phyloP scores from a whole-genome alignment of 2,329 filamentous ascomycete genomes.

The Sclerotinia minor region DNA sequence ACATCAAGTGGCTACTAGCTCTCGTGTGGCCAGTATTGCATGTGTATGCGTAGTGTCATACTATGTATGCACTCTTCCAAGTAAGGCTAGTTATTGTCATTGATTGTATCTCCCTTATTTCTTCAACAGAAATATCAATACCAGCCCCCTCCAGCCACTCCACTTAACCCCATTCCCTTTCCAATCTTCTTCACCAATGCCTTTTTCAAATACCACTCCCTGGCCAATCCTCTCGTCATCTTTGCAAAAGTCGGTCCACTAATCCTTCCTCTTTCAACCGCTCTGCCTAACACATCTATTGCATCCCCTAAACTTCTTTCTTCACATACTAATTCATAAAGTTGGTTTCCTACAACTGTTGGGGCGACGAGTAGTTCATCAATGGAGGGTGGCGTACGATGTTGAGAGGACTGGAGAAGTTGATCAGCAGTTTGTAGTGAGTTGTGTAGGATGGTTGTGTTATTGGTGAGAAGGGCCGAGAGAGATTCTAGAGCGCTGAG shows the following conservation, averaged over 20 bases:
- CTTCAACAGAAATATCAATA: constrained; percentile 13
- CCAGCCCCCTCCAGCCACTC: constrained; percentile 24
- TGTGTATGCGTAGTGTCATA: background rate
- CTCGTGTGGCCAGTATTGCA: too few species aligned
- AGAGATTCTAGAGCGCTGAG: constrained; percentile 69
- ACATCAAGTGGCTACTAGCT: too few species aligned
- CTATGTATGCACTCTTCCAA: background rate
- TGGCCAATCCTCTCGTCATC: constrained; percentile 70
- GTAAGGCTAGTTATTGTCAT: background rate
- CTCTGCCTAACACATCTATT: constrained; percentile 76
- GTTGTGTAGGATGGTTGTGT: constrained; percentile 75
- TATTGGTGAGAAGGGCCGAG: constrained; percentile 68
- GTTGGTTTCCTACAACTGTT: constrained; percentile 87
- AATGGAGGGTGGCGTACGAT: constrained; percentile 70
- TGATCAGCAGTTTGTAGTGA: constrained; percentile 76
- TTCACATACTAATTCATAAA: constrained; percentile 87
- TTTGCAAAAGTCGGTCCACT: constrained; percentile 73
- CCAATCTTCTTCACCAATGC: constrained; percentile 77
- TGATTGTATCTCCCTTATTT: background rate
- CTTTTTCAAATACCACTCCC: constrained; percentile 84
- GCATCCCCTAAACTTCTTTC: constrained; percentile 84
- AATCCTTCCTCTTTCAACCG: constrained; percentile 71
- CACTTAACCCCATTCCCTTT: constrained; percentile 66
- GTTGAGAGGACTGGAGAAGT: constrained; percentile 71
- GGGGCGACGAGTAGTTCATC: constrained; percentile 93